phyloP scores from a whole-genome alignment of 805 yeast genomes.

The Priceomyces fermenticarens region DNA sequence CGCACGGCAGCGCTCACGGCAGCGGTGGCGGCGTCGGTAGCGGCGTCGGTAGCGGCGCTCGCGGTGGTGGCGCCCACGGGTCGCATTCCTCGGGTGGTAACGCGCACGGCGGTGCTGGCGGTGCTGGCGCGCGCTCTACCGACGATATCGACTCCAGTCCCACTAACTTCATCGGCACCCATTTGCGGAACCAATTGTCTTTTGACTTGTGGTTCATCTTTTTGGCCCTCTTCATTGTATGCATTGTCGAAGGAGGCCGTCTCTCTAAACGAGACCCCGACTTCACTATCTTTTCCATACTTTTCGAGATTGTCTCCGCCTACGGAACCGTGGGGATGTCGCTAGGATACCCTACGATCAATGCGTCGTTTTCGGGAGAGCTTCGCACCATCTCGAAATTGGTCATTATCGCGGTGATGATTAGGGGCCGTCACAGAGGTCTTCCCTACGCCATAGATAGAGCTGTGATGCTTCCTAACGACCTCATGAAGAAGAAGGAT shows the following conservation, averaged over 20 bases:
- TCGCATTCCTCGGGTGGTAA: no score
- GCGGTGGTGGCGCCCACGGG: no score
- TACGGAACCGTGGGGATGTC: constrained; percentile 96
- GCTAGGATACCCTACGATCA: constrained; percentile 69
- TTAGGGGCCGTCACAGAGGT: constrained; percentile 96
- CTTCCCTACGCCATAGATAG: constrained; percentile 90
- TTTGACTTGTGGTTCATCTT: constrained; percentile 94
- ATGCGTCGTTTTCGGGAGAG: constrained; percentile 70
- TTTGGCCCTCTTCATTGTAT: constrained; percentile 78
- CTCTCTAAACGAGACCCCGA: constrained; percentile 41
- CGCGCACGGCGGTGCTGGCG: no score
- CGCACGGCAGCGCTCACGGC: no score
- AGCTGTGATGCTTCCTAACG: constrained; percentile 83
- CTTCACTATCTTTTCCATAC: constrained; percentile 66
- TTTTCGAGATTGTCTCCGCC: constrained; percentile 91
- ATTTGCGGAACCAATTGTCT: constrained; percentile 86
- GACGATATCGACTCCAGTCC: constrained; percentile 41
- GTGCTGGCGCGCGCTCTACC: no score
- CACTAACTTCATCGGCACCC: constrained; percentile 73
- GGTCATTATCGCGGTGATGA: constrained; percentile 83
- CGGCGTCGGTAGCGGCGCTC: no score
- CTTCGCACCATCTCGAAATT: constrained; percentile 75
- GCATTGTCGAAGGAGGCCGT: constrained; percentile 77
- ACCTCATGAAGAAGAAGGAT: constrained; percentile 61
- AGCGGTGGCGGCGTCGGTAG: no score